Conservation (phyloP, 1,139 yeast genomes). For the Yamadazyma atlantica region DNA sequence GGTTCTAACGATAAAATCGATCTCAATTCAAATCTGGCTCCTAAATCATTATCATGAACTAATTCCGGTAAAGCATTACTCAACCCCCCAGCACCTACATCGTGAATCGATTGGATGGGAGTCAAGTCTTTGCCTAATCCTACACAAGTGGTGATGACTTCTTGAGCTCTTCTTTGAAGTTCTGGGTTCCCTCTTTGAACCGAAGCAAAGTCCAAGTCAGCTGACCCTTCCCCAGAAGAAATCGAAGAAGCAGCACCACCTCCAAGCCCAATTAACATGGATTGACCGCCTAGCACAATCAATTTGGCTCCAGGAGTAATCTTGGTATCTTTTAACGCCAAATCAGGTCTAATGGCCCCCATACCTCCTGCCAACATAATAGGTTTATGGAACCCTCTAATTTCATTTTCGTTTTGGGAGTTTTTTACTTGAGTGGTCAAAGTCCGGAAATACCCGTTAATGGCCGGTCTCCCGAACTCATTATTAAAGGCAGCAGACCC, state of each 20-base stretch:
- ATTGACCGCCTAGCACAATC: slow-evolving; percentile 96
- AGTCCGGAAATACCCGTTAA: slow-evolving; percentile 95
- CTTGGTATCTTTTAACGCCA: slow-evolving; percentile 82
- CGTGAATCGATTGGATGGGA: slow-evolving; percentile 96
- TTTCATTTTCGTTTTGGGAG: slow-evolving; percentile 61
- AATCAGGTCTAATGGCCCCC: slow-evolving; percentile 93
- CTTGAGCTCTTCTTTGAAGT: slow-evolving; percentile 98
- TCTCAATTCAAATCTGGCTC: slow-evolving; percentile 91
- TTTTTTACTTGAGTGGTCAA: slow-evolving; percentile 76
- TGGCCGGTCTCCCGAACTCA: slow-evolving; percentile 98
- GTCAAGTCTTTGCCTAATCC: slow-evolving; percentile 69
- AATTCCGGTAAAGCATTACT: slow-evolving; percentile 97
- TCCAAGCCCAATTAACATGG: slow-evolving; percentile 98
- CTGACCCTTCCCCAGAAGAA: slow-evolving; percentile 94
- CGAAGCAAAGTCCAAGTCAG: slow-evolving; percentile 95
- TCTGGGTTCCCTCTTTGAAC: slow-evolving; percentile 99
- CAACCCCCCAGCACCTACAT: slow-evolving; percentile 99
- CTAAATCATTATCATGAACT: slow-evolving; percentile 94
- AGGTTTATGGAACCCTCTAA: slow-evolving; percentile 98
- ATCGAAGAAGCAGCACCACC: slow-evolving; percentile 99
- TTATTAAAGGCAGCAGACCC: slow-evolving; percentile 99
- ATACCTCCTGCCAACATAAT: slow-evolving; percentile 99
- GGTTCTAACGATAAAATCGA: slow-evolving; percentile 90
- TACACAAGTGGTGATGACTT: slow-evolving; percentile 92
- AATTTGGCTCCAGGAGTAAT: slow-evolving; percentile 92